Base-by-base conservation (phyloP, 2,329 filamentous ascomycete species). In the Boeremia exigua region DNA sequence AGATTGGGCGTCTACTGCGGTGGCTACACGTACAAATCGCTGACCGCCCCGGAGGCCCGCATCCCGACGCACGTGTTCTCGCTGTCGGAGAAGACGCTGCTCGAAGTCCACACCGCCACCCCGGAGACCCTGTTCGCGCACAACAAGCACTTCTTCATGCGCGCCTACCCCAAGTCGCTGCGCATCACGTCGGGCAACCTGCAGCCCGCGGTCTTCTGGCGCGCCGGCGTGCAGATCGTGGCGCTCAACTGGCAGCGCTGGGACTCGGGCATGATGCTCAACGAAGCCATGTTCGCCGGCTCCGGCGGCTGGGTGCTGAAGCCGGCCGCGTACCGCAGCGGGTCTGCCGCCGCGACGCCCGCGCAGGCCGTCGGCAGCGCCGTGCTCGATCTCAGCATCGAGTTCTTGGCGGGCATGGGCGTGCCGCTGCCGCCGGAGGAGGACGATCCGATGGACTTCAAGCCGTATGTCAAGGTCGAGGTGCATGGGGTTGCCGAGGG, bases 201-300 rank as follows among this genome's bases (percentile, higher is more conserved):
- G 11, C 91, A 96, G 64, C 92, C 94, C 4, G 85, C 87, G 0
- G 82, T 88, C 3, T 95, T 93, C 75, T 97, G 93, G 93, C 84
- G 91, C 29, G 88, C 91, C 61, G 93, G 93, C 12, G 88, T 96
- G 3, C 93, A 97, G 75, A 88, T 97, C 65, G 92, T 96, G 1
- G 93, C 93, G 0, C 80, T 98, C 58, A 97, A 97, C 77, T 98
- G 93, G 91, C 93, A 98, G 75, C 88, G 88, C 58, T 88, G 90
- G 75, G 92, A 97, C 68, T 89, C 91, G 65, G 92, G 91, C 29
- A 96, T 96, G 88, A 97, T 97, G 94, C 83, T 96, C 12, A 97
- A 97, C 70, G 88, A 95, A 70, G 93, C 86, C 65, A 95, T 96
- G 91, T 96, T 96, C 75, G 84, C 86, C 1, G 90, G 87, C 9